Evolutionary conservation across 2,329 filamentous ascomycete genomes (phyloP).

Genomic region (Davidsoniella virescens): DNA sequence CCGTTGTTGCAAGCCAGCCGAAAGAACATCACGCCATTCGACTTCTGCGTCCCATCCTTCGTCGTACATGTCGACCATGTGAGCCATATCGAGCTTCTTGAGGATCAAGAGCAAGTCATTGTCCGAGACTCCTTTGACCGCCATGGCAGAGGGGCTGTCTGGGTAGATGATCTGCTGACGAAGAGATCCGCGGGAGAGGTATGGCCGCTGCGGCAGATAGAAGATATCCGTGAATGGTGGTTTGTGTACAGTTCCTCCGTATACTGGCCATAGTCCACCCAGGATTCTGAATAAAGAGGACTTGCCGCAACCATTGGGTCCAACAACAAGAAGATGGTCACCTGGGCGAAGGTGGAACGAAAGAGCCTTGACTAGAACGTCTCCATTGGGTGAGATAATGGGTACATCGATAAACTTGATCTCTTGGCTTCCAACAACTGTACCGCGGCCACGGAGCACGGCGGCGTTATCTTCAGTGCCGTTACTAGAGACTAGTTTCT

Average conservation of each 20-base stretch:
- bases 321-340: slow-evolving; percentile 85
- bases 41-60: slow-evolving; percentile 83
- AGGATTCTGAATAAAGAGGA: slow-evolving; percentile 92
- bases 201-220: slow-evolving; percentile 93
- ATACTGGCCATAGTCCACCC: slow-evolving; percentile 92
- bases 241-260: slow-evolving; percentile 84
- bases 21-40: slow-evolving; percentile 91
- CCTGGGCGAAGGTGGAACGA: slow-evolving; percentile 76
- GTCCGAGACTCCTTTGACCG: slow-evolving; percentile 67
- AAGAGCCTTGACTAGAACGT: slow-evolving; percentile 71
- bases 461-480: slow-evolving; percentile 67
- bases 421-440: slow-evolving; percentile 62
- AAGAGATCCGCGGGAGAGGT: slow-evolving; percentile 79
- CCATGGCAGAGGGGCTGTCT: slow-evolving; percentile 75
- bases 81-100: slow-evolving; percentile 63
- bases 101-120: slow-evolving; percentile 64
- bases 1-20: slow-evolving; percentile 82
- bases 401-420: slow-evolving; percentile 83
- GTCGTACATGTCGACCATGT: slow-evolving; percentile 60
- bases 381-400: slow-evolving; percentile 92
- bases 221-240: slow-evolving; percentile 88
- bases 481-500: slow-evolving; percentile 85
- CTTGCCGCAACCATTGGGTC: slow-evolving; percentile 94
- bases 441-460: slow-evolving; percentile 67
- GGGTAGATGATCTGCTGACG: slow-evolving; percentile 96